A percentile compares a stretch with the other conserved stretches of the same genome.
Conservation (phyloP, 768 basidiomycete species). For the Wakefieldia striispora region DNA sequence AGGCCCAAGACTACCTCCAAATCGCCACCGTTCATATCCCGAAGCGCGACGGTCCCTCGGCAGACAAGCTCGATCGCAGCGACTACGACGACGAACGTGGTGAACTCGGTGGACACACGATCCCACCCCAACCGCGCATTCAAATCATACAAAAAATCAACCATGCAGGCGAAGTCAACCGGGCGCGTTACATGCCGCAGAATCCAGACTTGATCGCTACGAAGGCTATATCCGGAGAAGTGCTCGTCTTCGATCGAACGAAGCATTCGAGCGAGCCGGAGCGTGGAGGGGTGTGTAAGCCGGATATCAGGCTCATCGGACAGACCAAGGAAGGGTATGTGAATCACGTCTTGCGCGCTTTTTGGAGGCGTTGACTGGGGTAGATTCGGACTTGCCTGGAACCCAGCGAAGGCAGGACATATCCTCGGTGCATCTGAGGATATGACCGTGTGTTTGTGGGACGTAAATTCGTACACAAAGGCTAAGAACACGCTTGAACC, state of each 20-base stretch:
- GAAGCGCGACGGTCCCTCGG: slow-evolving; percentile 66
- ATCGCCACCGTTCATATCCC: slow-evolving; percentile 95
- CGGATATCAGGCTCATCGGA: slow-evolving; percentile 87
- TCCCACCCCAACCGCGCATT: slow-evolving; percentile 82
- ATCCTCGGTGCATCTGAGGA: slow-evolving; percentile 93
- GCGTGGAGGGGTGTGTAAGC: slow-evolving; percentile 77
- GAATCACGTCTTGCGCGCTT: slow-evolving; percentile 1
- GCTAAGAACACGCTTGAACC: slow-evolving; percentile 80
- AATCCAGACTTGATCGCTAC: slow-evolving; percentile 97
- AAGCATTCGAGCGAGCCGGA: slow-evolving; percentile 95
- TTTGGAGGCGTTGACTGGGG: slow-evolving; percentile 2
- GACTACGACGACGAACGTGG: slow-evolving; percentile 92
- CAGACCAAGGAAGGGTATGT: slow-evolving; percentile 91
- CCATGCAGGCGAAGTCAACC: slow-evolving; percentile 93
- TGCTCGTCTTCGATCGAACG: slow-evolving; percentile 93
- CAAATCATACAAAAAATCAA: slow-evolving; percentile 93
- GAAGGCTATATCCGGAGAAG: slow-evolving; percentile 87
- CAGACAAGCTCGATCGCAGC: slow-evolving; percentile 73
- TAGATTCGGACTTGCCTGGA: slow-evolving; percentile 95
- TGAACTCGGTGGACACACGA: slow-evolving; percentile 90
- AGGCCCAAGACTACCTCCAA: slow-evolving; percentile 91
- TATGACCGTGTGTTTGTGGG: slow-evolving; percentile 96
- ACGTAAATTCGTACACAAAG: slow-evolving; percentile 86
- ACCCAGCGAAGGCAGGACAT: slow-evolving; percentile 75
- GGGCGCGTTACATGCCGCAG: slow-evolving; percentile 99